These are phyloP conservation scores for Ceratobasidium sp. DNA, from an alignment of 1,284 basidiomycete genomes.

Conservation along the genomic window DNA sequence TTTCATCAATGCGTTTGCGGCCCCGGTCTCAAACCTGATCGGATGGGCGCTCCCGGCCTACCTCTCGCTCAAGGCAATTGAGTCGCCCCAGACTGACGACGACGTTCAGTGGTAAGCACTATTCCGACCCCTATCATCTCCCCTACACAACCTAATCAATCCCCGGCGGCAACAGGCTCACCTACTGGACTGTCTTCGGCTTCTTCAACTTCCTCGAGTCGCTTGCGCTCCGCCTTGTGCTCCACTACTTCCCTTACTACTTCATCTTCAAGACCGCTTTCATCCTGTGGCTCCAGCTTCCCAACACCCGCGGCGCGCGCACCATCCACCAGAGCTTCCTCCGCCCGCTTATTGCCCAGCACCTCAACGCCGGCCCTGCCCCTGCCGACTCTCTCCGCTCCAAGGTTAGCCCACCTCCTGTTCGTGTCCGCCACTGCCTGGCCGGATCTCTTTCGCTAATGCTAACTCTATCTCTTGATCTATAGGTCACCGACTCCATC, in stretches of 20 bases:
- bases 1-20: slow-evolving; percentile 83
- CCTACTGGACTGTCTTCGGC: slow-evolving; percentile 88
- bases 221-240: slow-evolving; percentile 74
- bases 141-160: neutral
- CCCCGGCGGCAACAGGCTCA: slow-evolving; percentile 57
- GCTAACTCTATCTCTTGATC: neutral
- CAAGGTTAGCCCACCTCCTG: slow-evolving; percentile 38
- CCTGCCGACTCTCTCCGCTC: slow-evolving; percentile 37
- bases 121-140: neutral
- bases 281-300: slow-evolving; percentile 87
- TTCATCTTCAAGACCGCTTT: slow-evolving; percentile 89
- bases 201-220: slow-evolving; percentile 87
- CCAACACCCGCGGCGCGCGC: slow-evolving; percentile 61
- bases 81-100: slow-evolving; percentile 75
- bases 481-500: slow-evolving; percentile 37
- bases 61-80: slow-evolving; percentile 86
- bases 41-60: slow-evolving; percentile 87
- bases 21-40: slow-evolving; percentile 83
- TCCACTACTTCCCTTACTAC: slow-evolving; percentile 90
- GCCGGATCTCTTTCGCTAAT: neutral
- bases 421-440: slow-evolving; percentile 14
- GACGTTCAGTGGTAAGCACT: slow-evolving; percentile 75
- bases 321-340: slow-evolving; percentile 43
- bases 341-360: slow-evolving; percentile 45
- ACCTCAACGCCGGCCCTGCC: slow-evolving; percentile 35